Conservation (phyloP, 1,139 yeast species). For the Geotrichum siamense region DNA sequence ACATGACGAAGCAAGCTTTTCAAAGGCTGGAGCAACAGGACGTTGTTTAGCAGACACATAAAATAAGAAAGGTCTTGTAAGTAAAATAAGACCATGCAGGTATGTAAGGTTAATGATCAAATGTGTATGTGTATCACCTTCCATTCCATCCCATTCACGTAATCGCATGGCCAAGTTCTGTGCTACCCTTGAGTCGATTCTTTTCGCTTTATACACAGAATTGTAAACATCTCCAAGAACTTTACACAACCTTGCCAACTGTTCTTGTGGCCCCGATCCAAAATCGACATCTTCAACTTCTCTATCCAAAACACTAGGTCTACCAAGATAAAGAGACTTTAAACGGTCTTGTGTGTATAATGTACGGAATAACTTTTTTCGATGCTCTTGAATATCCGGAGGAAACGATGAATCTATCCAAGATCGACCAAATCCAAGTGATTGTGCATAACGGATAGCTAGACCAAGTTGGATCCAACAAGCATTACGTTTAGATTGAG, state of each 20-base stretch:
- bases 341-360: conserved; percentile 40
- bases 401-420: conserved; percentile 31
- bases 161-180: background rate
- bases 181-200: background rate
- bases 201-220: background rate
- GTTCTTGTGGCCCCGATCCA: background rate
- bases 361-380: conserved; percentile 39
- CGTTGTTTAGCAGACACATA: conserved; percentile 27
- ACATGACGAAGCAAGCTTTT: conserved; percentile 31
- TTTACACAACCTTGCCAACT: background rate
- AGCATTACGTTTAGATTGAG: conserved; percentile 37
- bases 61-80: conserved; percentile 44
- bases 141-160: background rate
- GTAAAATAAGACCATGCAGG: conserved; percentile 39
- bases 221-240: background rate
- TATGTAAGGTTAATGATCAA: conserved; percentile 39
- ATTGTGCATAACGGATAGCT: conserved; percentile 32
- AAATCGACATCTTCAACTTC: background rate
- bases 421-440: conserved; percentile 27
- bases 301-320: conserved; percentile 23
- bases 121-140: conserved; percentile 9
- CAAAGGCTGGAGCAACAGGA: conserved; percentile 22
- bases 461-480: conserved; percentile 39
- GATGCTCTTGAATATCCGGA: conserved; percentile 26
- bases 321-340: conserved; percentile 38